Conservation (phyloP, 1,139 yeast genomes). For the Taiozyma sp. region DNA sequence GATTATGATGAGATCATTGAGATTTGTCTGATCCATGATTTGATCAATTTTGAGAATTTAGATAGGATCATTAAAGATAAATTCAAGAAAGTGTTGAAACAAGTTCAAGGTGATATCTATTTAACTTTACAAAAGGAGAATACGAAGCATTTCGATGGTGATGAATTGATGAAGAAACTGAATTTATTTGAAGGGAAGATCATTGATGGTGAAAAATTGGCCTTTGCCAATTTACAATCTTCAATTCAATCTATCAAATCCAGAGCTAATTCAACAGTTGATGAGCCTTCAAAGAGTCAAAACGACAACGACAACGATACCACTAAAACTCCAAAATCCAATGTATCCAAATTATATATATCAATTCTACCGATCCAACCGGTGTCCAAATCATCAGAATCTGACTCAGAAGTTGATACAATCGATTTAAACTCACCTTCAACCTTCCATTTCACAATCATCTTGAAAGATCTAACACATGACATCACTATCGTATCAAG, state of each 20-base stretch:
- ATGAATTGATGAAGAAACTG: constrained; percentile 36
- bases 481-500: constrained; percentile 65
- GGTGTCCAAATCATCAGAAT: constrained; percentile 13
- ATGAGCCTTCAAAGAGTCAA: constrained; percentile 19
- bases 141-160: constrained; percentile 4
- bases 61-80: constrained; percentile 60
- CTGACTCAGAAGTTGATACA: constrained; percentile 24
- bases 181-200: constrained; percentile 72
- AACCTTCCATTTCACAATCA: constrained; percentile 62
- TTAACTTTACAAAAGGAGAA: constrained; percentile 24
- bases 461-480: constrained; percentile 74
- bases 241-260: constrained; percentile 40
- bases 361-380: constrained; percentile 67
- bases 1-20: constrained; percentile 68
- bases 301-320: constrained; percentile 8
- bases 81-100: constrained; percentile 50
- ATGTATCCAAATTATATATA: constrained; percentile 61
- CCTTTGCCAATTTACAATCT: constrained; percentile 80
- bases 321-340: not conserved
- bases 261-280: constrained; percentile 23
- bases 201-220: constrained; percentile 84
- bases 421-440: constrained; percentile 35
- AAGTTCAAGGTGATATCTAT: constrained; percentile 22
- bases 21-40: constrained; percentile 79
- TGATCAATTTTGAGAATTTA: constrained; percentile 64